Evolutionary conservation across 306 rosid species (phyloP), one percentile per base, ranked within the genome.

Genomic region (Gastrolobium bilobum): DNA sequence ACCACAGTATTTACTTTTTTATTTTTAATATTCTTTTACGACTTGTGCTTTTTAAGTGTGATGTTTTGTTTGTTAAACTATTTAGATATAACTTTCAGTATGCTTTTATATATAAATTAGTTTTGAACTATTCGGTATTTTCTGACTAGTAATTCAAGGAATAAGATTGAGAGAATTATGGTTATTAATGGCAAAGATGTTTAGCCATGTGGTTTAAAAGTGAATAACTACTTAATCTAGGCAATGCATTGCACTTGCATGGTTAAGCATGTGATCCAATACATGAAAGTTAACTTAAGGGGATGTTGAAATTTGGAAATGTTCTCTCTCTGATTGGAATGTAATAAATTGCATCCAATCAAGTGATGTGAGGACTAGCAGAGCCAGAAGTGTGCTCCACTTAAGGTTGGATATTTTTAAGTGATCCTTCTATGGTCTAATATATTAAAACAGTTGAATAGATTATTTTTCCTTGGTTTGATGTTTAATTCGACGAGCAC

Each of bases 331-430:
- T 31, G 42, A 13, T 13, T 31, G 7, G 31, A 47, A 47, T 68
- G 33, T 47, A 2, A 48, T 48, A n/a, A 50, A 50, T 2, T 34
- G 31, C 60, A 48, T 30, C 33, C 60, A 48, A 2, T 34, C 34
- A 48, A 8, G 6, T 70, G 30, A 68, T 47, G 59, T 33, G 58
- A 68, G 44, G n/a, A 48, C 44, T 14, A n/a, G 60, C 44, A 68
- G 44, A 34, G 7, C 44, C 31, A 6, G 39, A 67, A 44, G 39
- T 29, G 38, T 5, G 59, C 30, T 7, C 9, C 46, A n/a, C 52
- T 31, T 7, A 34, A 68, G 60, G 7, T 68, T 68, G 59, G 52
- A 48, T 33, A 33, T 31, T 43, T 44, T 68, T 47, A 48, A 48
- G 44, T 48, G 74, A 29, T 1, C 58, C 26, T 46, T 46, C 29